Evolutionary conservation across 768 basidiomycete species (phyloP).

Genomic region (Pholiota conissans): DNA sequence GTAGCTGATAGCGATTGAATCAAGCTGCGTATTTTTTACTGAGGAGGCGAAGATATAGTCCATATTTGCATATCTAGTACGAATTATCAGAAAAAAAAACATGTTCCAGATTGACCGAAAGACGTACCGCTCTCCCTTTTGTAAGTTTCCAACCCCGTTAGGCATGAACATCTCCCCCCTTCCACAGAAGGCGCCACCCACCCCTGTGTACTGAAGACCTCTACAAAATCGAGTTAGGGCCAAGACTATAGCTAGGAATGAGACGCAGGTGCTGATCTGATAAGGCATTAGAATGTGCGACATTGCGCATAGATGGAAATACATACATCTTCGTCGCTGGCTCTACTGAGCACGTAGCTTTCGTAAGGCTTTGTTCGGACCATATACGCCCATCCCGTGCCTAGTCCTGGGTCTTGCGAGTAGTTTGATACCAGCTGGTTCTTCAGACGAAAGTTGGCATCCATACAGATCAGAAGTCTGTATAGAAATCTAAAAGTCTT

Average conservation of each 20-base stretch:
- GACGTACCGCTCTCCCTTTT: slow-evolving; percentile 31
- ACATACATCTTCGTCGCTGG: slow-evolving; percentile 13
- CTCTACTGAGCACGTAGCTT: slow-evolving; percentile 8
- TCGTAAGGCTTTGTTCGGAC: slow-evolving; percentile 5
- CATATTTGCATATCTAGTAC: slow-evolving; percentile 16
- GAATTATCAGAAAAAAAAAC: neutral
- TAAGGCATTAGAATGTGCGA: neutral
- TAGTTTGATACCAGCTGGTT: slow-evolving; percentile 11
- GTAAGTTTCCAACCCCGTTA: slow-evolving; percentile 24
- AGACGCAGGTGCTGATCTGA: slow-evolving; percentile 17
- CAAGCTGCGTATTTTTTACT: neutral
- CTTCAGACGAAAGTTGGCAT: too few species aligned
- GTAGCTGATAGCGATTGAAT: slow-evolving; percentile 19
- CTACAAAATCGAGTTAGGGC: slow-evolving; percentile 7
- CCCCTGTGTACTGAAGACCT: slow-evolving; percentile 14
- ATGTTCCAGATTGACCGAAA: neutral
- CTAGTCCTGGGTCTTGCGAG: slow-evolving; percentile 7
- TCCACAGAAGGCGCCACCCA: slow-evolving; percentile 8
- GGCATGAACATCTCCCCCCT: slow-evolving; percentile 11
- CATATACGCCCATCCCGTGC: slow-evolving; percentile 9
- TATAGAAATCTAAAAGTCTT: slow-evolving; percentile 15
- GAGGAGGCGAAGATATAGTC: slow-evolving; percentile 13
- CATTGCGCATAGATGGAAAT: neutral
- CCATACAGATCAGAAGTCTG: slow-evolving; percentile 2
- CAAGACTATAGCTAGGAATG: slow-evolving; percentile 12